Base-by-base conservation (phyloP, 2,329 filamentous ascomycete genomes). In the Neospermospora avenae region DNA sequence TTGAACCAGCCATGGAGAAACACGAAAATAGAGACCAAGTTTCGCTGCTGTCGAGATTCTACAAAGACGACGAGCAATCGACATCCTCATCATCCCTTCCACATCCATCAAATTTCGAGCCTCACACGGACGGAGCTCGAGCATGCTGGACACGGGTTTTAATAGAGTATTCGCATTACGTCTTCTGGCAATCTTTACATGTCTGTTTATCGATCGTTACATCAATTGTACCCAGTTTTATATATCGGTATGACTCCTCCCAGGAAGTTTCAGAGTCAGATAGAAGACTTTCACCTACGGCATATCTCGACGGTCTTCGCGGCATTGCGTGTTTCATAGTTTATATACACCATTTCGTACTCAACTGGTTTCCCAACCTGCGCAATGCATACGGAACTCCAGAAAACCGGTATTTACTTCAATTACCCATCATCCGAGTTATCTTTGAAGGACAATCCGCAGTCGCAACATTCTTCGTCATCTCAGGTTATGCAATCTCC, bases 401-500 rank as follows among this genome's bases (percentile, higher is more conserved):
- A 52, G 68, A 73, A 51, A 66, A 72, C 18, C 65, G 69, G n/a
- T 63, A 59, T 45, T 48, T 69, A 14, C 61, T 79, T 18, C 77
- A 80, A 64, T 69, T 79, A 5, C 78, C 77, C 1, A 75, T 77
- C 59, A n/a, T 78, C 2, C 74, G 77, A n/a, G 66, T 78, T 24
- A 54, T 78, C 8, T 78, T 74, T 64, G 74, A 74, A 16, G 78
- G 78, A 14, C 72, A 74, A 7, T 73, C 77, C 14, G 76, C 76
- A 72, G 78, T 80, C 2, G 74, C 77, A 62, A 72, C 80, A 45
- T 80, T 81, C 69, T 80, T 80, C 67, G 73, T 80, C 61, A 77
- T 81, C 24, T 80, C 77, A 1, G 78, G 78, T 20, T 80, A 78
- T 62, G 77, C 74, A 0, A 71, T 80, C 28, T 74, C 75, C 3